A percentile compares a stretch with the other conserved stretches of the same genome.
Evolutionary conservation across 805 yeast species (phyloP).

Genomic region (Metschnikowia vanudenii): DNA sequence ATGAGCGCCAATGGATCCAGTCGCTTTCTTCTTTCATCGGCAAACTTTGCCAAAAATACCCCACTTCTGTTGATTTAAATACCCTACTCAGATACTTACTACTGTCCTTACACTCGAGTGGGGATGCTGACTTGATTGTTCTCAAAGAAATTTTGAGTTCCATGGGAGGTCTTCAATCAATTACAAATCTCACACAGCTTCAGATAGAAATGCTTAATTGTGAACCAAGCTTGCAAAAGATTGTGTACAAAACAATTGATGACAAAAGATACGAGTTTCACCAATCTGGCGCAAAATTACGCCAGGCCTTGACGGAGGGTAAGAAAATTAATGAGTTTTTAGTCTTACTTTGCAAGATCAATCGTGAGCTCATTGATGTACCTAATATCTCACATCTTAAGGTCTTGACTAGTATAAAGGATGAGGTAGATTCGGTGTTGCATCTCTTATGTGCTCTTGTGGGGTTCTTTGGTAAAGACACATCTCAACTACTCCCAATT

Average conservation of each 20-base stretch:
- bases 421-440: constrained; percentile 66
- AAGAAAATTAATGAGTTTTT: constrained; percentile 62
- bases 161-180: constrained; percentile 78
- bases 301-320: constrained; percentile 43
- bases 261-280: constrained; percentile 52
- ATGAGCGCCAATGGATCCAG: constrained; percentile 82
- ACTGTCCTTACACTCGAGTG: constrained; percentile 61
- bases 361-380: constrained; percentile 33
- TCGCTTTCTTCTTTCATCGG: constrained; percentile 80
- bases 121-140: constrained; percentile 59
- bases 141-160: constrained; percentile 63
- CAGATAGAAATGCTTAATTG: constrained; percentile 69
- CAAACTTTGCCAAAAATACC: constrained; percentile 56
- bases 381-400: constrained; percentile 54
- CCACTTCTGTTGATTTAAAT: constrained; percentile 52
- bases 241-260: constrained; percentile 57
- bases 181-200: constrained; percentile 60
- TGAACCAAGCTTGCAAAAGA: constrained; percentile 53
- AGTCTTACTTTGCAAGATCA: constrained; percentile 54
- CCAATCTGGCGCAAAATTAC: constrained; percentile 50
- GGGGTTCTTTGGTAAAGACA: constrained; percentile 45
- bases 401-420: constrained; percentile 66
- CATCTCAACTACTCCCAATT: constrained; percentile 38
- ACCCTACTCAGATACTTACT: constrained; percentile 61
- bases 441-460: constrained; percentile 63